phyloP scores from a whole-genome alignment of 805 yeast species.

The Teunomyces stri region DNA sequence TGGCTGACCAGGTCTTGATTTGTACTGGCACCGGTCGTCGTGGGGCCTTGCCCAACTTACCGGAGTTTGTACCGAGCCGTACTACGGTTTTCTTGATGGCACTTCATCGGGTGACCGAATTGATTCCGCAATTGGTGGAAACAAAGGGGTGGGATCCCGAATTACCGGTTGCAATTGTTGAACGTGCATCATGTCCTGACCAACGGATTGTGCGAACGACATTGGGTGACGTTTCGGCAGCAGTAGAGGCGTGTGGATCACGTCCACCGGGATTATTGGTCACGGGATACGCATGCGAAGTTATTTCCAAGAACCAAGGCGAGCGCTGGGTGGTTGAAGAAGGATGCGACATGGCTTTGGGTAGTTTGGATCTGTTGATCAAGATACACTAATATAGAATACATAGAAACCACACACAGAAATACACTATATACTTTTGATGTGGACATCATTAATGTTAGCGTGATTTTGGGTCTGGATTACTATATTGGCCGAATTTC shows the following conservation, averaged over 20 bases:
- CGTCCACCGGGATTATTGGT: conserved; percentile 91
- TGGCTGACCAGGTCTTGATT: conserved; percentile 86
- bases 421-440: neutral
- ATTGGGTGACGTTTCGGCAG: conserved; percentile 62
- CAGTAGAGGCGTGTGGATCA: conserved; percentile 74
- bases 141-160: conserved; percentile 62
- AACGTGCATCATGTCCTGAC: conserved; percentile 91
- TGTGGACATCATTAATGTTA: neutral
- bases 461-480: neutral
- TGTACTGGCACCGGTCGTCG: conserved; percentile 94
- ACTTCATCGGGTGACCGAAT: conserved; percentile 66
- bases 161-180: conserved; percentile 82
- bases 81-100: conserved; percentile 92
- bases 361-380: neutral
- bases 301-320: conserved; percentile 24
- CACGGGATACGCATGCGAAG: conserved; percentile 75
- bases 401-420: neutral
- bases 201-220: conserved; percentile 81
- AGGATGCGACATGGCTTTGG: conserved; percentile 5
- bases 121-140: conserved; percentile 44
- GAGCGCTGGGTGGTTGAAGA: conserved; percentile 8
- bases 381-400: neutral
- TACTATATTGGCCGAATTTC: neutral
- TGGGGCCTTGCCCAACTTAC: conserved; percentile 76
- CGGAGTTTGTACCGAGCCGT: conserved; percentile 67